Percentiles rank a stretch among this genome's conserved stretches.
Conservation (phyloP, 805 yeast species). For the Candida pini region DNA sequence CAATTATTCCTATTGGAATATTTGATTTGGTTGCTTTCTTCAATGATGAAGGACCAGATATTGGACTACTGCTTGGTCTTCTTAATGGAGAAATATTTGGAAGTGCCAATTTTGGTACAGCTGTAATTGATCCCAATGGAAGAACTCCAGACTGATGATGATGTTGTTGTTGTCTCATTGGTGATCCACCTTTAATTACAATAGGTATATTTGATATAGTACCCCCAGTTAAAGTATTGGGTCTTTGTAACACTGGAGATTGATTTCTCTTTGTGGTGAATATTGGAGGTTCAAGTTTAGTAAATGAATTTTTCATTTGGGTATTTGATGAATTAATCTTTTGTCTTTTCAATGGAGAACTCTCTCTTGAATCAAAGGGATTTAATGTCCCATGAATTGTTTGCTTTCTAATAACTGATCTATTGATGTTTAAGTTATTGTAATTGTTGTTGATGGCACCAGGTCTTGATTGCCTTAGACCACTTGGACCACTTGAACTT, state of each 20-base stretch:
- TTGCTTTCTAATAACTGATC: conserved; percentile 18
- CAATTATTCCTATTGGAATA: neutral
- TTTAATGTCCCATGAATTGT: conserved; percentile 16
- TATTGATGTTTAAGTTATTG: neutral
- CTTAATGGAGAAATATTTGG: conserved; percentile 6
- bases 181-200: conserved; percentile 25
- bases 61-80: neutral
- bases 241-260: conserved; percentile 13
- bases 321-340: no score
- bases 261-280: conserved; percentile 8
- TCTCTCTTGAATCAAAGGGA: conserved; percentile 23
- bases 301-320: no score
- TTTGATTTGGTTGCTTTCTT: neutral
- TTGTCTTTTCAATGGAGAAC: conserved; percentile 13
- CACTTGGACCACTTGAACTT: neutral
- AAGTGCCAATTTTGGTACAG: conserved; percentile 5
- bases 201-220: conserved; percentile 22
- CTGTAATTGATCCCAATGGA: neutral
- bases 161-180: conserved; percentile 11
- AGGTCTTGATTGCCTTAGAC: conserved; percentile 1
- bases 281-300: no score
- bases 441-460: no score
- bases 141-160: neutral
- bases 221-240: conserved; percentile 7
- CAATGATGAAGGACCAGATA: conserved; percentile 5